A percentile compares a stretch with the other conserved stretches of the same genome.
Conservation (phyloP, 768 basidiomycete genomes). For the Galerina sulciceps region DNA sequence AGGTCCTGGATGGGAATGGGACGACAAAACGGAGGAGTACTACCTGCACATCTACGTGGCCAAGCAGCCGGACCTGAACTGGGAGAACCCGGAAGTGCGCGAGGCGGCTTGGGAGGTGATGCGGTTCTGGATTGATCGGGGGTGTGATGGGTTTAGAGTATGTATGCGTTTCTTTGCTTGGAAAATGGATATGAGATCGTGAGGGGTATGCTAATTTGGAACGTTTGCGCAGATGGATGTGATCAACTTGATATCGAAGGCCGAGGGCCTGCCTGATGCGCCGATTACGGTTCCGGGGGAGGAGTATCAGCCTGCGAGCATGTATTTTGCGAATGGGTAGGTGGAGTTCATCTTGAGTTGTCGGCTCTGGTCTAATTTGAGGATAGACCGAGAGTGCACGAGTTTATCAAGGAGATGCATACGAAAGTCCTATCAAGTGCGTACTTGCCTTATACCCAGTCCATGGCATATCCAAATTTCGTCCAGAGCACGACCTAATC, state of each 20-base stretch:
- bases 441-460: slow-evolving; percentile 22
- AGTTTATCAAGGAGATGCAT: slow-evolving; percentile 72
- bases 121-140: slow-evolving; percentile 75
- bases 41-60: slow-evolving; percentile 71
- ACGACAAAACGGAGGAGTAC: slow-evolving; percentile 66
- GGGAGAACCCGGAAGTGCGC: slow-evolving; percentile 69
- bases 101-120: slow-evolving; percentile 66
- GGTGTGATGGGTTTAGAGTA: slow-evolving; percentile 78
- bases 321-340: slow-evolving; percentile 65
- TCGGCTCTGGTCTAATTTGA: neutral
- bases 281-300: slow-evolving; percentile 54
- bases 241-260: slow-evolving; percentile 72
- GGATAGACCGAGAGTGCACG: slow-evolving; percentile 65
- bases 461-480: neutral
- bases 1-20: slow-evolving; percentile 77
- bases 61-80: slow-evolving; percentile 79
- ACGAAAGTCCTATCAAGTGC: slow-evolving; percentile 60
- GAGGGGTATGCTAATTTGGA: too few relatives aligned
- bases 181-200: too few relatives aligned
- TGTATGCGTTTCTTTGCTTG: slow-evolving; percentile 21
- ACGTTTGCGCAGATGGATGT: slow-evolving; percentile 65
- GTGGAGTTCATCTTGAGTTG: neutral
- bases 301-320: slow-evolving; percentile 56
- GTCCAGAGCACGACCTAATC: slow-evolving; percentile 56
- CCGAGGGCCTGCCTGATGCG: slow-evolving; percentile 67